Base-by-base conservation (phyloP, 2,329 filamentous ascomycete species). In the Microcera coccophila region DNA sequence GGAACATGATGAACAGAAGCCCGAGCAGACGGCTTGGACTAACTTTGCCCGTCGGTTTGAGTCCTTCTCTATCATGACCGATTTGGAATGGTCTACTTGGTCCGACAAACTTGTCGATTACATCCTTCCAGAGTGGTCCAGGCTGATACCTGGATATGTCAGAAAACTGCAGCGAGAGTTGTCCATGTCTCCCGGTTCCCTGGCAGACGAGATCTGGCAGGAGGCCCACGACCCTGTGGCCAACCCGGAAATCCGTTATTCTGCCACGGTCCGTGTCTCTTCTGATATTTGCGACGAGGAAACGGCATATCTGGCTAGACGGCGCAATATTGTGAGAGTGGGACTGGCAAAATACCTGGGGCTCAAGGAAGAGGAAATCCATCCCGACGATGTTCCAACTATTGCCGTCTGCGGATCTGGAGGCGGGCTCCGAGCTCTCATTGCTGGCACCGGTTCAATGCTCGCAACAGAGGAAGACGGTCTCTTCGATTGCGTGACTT, bases 391-490 rank as follows among this genome's bases (percentile, higher is more conserved):
- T 68, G 84, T 97, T 5, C 93, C 93, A 1, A 82, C 84, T 3
- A 96, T 98, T 61, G 91, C 91, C 29, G 84, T 97, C 71, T 95
- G 91, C 56, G 90, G 90, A 8, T 97, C 91, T 2, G 93, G 93
- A 9, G 93, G 93, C 43, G 93, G 93, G 0, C 68, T 98, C 36
- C 78, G 93, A 38, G 93, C 93, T 2, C 76, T 98, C 28, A 88
- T 97, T 15, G 90, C 93, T 2, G 90, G 91, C 3, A 84, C 90
- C 0, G 90, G 91, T 1, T 96, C 90, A 0, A 84, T 94, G 48
- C 73, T 93, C 9, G 90, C 90, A 3, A 78, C 89, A 0, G 81
- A 89, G 46, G 86, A 96, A 62, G 85, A 87, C 44, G 93, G 93
- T 0, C 72, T 98, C 0, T 94, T 95, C 62, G 90, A 96, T 65